Conservation (phyloP, 345 rosid species). For the Syzygium grande region DNA sequence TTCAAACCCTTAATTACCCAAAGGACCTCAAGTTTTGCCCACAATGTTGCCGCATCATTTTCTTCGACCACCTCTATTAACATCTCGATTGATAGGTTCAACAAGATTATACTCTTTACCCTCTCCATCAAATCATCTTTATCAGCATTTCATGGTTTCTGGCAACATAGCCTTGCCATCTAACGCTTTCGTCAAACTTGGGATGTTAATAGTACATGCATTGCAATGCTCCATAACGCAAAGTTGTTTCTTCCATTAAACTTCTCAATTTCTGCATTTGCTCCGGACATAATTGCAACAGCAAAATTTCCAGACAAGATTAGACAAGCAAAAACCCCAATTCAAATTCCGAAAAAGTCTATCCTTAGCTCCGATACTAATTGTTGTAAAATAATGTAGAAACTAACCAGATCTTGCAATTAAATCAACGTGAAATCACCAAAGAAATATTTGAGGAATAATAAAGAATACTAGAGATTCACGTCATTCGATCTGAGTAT, state of each 20-base stretch:
- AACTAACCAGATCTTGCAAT: too few relatives aligned
- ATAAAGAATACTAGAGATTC: background rate
- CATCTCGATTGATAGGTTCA: background rate
- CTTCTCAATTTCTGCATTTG: too few relatives aligned
- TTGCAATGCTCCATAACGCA: background rate
- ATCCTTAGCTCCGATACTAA: too few relatives aligned
- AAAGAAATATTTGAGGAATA: background rate
- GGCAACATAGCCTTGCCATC: background rate
- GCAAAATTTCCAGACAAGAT: too few relatives aligned
- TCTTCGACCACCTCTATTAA: background rate
- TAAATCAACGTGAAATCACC: background rate
- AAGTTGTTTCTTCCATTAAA: background rate
- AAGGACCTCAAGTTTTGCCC: background rate
- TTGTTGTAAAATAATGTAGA: too few relatives aligned
- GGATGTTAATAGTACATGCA: background rate
- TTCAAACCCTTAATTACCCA: too few relatives aligned
- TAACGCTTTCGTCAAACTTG: background rate
- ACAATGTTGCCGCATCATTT: background rate
- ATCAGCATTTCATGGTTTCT: accelerated
- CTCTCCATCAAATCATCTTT: background rate
- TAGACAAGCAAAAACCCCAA: too few relatives aligned
- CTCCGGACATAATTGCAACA: background rate
- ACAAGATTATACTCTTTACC: background rate
- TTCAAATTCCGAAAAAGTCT: too few relatives aligned
- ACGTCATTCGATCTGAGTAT: background rate